Evolutionary conservation across 345 rosid genomes (phyloP).

Genomic region (Pugionium dolabratum): DNA sequence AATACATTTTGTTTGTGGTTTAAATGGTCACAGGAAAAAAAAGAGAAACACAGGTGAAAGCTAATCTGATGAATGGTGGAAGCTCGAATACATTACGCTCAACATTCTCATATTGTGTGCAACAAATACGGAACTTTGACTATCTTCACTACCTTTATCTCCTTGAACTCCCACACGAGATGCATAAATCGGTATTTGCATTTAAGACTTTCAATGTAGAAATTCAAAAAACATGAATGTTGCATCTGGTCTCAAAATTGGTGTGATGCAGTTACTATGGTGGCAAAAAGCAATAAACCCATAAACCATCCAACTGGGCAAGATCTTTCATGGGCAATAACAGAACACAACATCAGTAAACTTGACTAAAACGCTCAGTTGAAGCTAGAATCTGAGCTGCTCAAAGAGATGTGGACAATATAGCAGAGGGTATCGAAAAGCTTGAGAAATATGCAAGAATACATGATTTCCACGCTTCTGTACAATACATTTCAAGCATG

Average conservation of each 20-base stretch:
- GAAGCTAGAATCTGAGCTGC: constrained; percentile 88
- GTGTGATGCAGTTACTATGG: constrained; percentile 90
- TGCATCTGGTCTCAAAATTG: constrained; percentile 87
- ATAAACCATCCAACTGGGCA: constrained; percentile 80
- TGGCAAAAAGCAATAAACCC: constrained; percentile 85
- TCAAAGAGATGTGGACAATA: constrained; percentile 56
- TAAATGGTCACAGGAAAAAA: constrained; percentile 19
- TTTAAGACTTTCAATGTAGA: constrained; percentile 91
- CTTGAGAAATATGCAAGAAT: constrained; percentile 88
- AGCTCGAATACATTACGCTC: constrained; percentile 56
- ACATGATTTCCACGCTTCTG: constrained; percentile 71
- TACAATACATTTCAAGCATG: constrained; percentile 87
- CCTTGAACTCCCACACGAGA: constrained; percentile 72
- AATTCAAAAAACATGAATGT: constrained; percentile 89
- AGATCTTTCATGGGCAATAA: constrained; percentile 71
- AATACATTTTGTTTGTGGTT: constrained; percentile 12
- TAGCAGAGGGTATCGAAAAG: constrained; percentile 69
- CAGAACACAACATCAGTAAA: constrained; percentile 65
- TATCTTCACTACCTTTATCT: constrained; percentile 97
- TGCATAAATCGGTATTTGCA: constrained; percentile 90
- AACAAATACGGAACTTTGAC: constrained; percentile 87
- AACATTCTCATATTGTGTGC: constrained; percentile 82
- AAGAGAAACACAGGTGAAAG: background rate
- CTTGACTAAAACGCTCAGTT: constrained; percentile 83
- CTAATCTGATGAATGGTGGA: constrained; percentile 60